Evolutionary conservation across 2,329 filamentous ascomycete species (phyloP).

Genomic region (Fusarium denticulatum): DNA sequence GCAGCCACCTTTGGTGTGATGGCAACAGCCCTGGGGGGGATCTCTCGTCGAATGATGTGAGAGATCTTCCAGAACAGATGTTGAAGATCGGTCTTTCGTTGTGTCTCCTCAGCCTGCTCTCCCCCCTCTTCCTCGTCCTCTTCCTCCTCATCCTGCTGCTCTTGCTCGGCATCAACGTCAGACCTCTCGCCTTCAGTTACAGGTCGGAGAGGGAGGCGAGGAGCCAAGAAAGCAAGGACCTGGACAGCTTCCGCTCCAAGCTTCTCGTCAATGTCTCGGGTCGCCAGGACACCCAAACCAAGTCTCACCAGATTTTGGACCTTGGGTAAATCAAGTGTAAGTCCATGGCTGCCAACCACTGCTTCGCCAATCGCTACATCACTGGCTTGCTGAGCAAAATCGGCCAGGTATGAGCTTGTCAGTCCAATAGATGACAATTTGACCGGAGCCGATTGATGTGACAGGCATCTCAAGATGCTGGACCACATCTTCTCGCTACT

Average conservation of each 20-base stretch:
- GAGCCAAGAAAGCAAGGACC: constrained; percentile 84
- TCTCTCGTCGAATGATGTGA: constrained; percentile 80
- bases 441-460: constrained; percentile 76
- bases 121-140: constrained; percentile 57
- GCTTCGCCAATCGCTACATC: constrained; percentile 62
- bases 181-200: constrained; percentile 53
- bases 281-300: constrained; percentile 65
- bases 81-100: constrained; percentile 61
- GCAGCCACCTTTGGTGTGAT: constrained; percentile 80
- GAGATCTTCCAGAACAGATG: constrained; percentile 84
- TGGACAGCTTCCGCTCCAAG: constrained; percentile 83
- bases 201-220: constrained; percentile 55
- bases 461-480: constrained; percentile 73
- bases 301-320: constrained; percentile 68
- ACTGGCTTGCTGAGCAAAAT: constrained; percentile 73
- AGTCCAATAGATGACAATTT: constrained; percentile 81
- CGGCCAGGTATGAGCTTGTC: constrained; percentile 79
- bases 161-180: constrained; percentile 52
- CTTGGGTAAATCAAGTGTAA: constrained; percentile 71
- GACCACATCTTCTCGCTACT: constrained; percentile 75
- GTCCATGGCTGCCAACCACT: constrained; percentile 75
- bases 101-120: constrained; percentile 55
- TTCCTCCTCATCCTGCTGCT: constrained; percentile 56
- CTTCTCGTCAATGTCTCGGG: constrained; percentile 72
- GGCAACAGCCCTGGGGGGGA: constrained; percentile 68